Evolutionary conservation across 2,329 filamentous ascomycete genomes (phyloP).

Genomic region (Capronia epimyces): DNA sequence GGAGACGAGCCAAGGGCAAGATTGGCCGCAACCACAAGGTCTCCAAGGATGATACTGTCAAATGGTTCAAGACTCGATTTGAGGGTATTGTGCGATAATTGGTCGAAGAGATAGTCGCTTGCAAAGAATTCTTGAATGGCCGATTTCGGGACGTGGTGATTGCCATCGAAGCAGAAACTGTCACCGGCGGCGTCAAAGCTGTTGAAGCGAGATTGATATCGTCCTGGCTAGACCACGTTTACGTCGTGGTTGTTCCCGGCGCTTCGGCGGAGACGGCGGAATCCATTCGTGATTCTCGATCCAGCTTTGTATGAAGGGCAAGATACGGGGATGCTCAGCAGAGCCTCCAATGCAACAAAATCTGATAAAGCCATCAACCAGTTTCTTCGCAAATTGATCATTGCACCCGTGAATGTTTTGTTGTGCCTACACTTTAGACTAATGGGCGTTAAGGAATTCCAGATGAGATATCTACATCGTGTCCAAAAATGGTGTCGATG

Average conservation of each 20-base stretch:
- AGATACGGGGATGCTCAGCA: too few species aligned
- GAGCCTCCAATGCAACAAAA: background rate
- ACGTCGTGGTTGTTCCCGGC: too few species aligned
- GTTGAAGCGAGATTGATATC: background rate
- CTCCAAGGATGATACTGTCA: conserved; percentile 90
- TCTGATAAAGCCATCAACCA: background rate
- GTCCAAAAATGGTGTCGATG: background rate
- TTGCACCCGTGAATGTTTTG: too few species aligned
- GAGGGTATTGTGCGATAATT: conserved; percentile 96
- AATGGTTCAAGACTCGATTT: conserved; percentile 96
- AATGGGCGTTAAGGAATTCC: too few species aligned
- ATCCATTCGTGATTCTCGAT: too few species aligned
- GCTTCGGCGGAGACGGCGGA: too few species aligned
- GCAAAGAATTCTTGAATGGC: background rate
- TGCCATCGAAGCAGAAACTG: background rate
- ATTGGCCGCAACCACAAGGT: conserved; percentile 89
- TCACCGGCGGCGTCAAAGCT: background rate
- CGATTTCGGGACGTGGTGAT: background rate
- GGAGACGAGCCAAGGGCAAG: conserved; percentile 78
- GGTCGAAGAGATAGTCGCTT: background rate
- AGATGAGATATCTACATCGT: too few species aligned
- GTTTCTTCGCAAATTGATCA: background rate
- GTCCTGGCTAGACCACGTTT: background rate
- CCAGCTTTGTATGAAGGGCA: background rate
- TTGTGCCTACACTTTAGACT: too few species aligned